Base-by-base conservation (phyloP, 129 eudicot species). In the Saposhnikovia divaricata region DNA sequence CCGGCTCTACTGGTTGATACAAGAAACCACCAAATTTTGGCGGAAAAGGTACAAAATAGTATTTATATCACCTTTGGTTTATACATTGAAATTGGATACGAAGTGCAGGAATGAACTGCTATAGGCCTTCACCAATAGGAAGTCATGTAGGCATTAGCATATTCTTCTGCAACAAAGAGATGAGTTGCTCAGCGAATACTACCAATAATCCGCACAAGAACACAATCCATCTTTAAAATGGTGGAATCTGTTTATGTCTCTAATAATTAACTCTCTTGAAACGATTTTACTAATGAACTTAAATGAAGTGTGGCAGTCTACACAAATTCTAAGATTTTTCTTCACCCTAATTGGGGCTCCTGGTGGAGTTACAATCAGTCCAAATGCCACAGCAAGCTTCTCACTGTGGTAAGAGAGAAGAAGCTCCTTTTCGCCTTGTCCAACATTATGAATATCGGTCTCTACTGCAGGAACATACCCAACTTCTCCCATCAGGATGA, bases 351-450 rank as follows among this genome's bases (percentile, higher is more conserved):
- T 90, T 3, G 97, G 93, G 65, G 96, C 90, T 42, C 88, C 89
- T 1, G 83, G 80, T 45, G 98, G 96, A 25, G 88, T 92, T 13
- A 83, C 86, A 69, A 94, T 82, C 31, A 94, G 87, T 79, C 88
- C 98, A 81, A 92, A 94, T 38, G 98, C 97, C 47, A 94, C 96
- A 5, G 98, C 97, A 61, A 94, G 97, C 75, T 94, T 94, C 81
- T 94, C 98, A 80, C 97, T 92, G 63, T 95, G 98, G 68, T 82
- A 81, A 1, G 87, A 87, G 40, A 95, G 89, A 71, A 95, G 91
- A 66, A 82, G 44, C 84, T 95, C 97, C 85, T 95, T 95, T 81
- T 95, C 92, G 39, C 84, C 82, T 71, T 69, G 74, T 47, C 72
- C 81, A 59, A 95, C 97, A 83, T 92, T 88, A 72, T 92, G 97